A percentile compares a stretch with the other conserved stretches of the same genome.
phyloP scores from a whole-genome alignment of 306 rosid genomes.

The Vigna radiata region DNA sequence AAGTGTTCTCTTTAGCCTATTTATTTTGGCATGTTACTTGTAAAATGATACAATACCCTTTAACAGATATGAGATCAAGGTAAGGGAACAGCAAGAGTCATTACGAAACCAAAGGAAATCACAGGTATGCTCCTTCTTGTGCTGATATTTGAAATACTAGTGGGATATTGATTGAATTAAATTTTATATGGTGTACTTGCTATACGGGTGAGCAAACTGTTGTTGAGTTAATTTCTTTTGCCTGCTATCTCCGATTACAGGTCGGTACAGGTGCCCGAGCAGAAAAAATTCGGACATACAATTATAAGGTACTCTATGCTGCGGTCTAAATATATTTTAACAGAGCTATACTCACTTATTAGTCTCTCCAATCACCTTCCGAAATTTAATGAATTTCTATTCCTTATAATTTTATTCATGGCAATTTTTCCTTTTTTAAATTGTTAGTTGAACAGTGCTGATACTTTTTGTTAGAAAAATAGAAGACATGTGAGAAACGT shows the following conservation, averaged over 20 bases:
- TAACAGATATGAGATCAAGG: slow-evolving; percentile 86
- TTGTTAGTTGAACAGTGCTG: slow-evolving; percentile 28
- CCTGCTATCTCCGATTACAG: slow-evolving; percentile 54
- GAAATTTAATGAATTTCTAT: slow-evolving; percentile 16
- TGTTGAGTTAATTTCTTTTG: slow-evolving; percentile 25
- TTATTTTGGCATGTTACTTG: slow-evolving; percentile 35
- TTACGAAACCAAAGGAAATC: slow-evolving; percentile 79
- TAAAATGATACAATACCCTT: slow-evolving; percentile 41
- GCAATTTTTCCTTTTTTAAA: slow-evolving; percentile 1
- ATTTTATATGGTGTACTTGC: slow-evolving; percentile 29
- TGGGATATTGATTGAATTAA: slow-evolving; percentile 36
- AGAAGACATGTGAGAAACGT: slow-evolving; percentile 21
- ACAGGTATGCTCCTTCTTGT: slow-evolving; percentile 64
- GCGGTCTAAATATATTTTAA: slow-evolving; percentile 34
- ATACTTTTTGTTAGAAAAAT: slow-evolving; percentile 1
- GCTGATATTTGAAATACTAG: slow-evolving; percentile 19
- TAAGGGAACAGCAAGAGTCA: slow-evolving; percentile 90
- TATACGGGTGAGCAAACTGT: slow-evolving; percentile 8
- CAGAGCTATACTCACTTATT: neutral
- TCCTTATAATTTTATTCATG: slow-evolving; percentile 27
- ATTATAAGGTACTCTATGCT: slow-evolving; percentile 74
- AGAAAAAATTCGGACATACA: slow-evolving; percentile 93
- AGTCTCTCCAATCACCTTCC: slow-evolving; percentile 27
- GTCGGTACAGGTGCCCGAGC: slow-evolving; percentile 98
- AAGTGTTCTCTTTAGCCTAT: slow-evolving; percentile 28